These are phyloP conservation scores for Tolypocladium ovalisporum DNA, from an alignment of 2,329 filamentous ascomycete species.

Conservation along the genomic window DNA sequence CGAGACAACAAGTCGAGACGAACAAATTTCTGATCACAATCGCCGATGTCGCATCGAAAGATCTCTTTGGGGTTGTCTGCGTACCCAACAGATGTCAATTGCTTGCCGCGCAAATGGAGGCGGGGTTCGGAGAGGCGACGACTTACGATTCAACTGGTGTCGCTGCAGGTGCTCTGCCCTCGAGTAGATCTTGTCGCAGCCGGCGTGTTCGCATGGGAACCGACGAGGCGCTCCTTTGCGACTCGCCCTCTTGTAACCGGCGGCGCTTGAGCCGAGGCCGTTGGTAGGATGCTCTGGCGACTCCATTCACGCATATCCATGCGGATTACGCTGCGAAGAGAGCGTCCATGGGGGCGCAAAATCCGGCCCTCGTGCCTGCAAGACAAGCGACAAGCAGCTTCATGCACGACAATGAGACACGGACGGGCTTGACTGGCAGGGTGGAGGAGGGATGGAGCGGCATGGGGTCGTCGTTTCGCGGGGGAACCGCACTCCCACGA, in stretches of 20 bases:
- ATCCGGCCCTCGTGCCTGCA: neutral
- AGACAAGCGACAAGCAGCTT: neutral
- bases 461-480: slow-evolving; percentile 4
- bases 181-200: slow-evolving; percentile 71
- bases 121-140: slow-evolving; percentile 1
- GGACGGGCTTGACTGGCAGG: neutral
- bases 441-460: neutral
- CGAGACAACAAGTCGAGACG: slow-evolving; percentile 65
- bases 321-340: neutral
- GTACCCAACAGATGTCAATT: slow-evolving; percentile 3
- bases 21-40: slow-evolving; percentile 68
- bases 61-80: slow-evolving; percentile 71
- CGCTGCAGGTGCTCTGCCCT: slow-evolving; percentile 71
- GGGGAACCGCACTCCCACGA: slow-evolving; percentile 3
- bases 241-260: slow-evolving; percentile 38
- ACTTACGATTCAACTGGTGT: slow-evolving; percentile 72
- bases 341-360: neutral
- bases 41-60: slow-evolving; percentile 63
- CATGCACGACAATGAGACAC: neutral
- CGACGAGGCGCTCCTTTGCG: slow-evolving; percentile 37
- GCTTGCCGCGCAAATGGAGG: slow-evolving; percentile 6
- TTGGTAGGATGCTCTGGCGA: slow-evolving; percentile 8
- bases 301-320: slow-evolving; percentile 8
- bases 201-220: slow-evolving; percentile 56
- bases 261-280: slow-evolving; percentile 4